These are phyloP conservation scores for Magnolia sinica DNA, from an alignment of 164 flowering plant genomes.

Conservation along the genomic window DNA sequence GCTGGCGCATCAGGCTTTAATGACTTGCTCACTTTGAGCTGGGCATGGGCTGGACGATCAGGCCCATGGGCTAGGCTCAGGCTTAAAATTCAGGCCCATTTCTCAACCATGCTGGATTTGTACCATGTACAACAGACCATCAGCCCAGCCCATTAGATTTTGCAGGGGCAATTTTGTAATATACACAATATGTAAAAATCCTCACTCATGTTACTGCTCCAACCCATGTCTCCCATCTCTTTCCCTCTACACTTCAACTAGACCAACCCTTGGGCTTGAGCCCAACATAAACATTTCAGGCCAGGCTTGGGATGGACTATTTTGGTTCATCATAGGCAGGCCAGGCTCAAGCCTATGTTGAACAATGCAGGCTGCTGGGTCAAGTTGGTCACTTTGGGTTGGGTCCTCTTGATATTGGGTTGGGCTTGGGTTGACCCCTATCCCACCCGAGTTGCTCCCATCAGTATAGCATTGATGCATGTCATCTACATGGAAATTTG, in stretches of 20 bases:
- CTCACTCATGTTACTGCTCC: no score
- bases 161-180: background rate
- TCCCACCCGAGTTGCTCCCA: background rate
- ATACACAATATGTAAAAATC: background rate
- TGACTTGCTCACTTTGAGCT: background rate
- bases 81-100: background rate
- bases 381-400: no score
- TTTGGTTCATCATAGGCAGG: no score
- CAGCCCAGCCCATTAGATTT: no score
- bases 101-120: background rate
- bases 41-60: background rate
- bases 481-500: no score
- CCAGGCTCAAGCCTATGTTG: no score
- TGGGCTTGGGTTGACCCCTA: no score
- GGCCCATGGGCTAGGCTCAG: background rate
- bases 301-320: no score
- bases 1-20: background rate
- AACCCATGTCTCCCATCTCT: background rate
- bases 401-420: no score
- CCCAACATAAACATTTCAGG: background rate
- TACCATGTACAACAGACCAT: background rate
- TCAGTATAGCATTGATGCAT: no score
- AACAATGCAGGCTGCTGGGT: no score
- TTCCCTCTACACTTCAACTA: background rate
- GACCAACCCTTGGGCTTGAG: background rate